phyloP scores from a whole-genome alignment of 1,284 basidiomycete species.

The Malassezia caprae region DNA sequence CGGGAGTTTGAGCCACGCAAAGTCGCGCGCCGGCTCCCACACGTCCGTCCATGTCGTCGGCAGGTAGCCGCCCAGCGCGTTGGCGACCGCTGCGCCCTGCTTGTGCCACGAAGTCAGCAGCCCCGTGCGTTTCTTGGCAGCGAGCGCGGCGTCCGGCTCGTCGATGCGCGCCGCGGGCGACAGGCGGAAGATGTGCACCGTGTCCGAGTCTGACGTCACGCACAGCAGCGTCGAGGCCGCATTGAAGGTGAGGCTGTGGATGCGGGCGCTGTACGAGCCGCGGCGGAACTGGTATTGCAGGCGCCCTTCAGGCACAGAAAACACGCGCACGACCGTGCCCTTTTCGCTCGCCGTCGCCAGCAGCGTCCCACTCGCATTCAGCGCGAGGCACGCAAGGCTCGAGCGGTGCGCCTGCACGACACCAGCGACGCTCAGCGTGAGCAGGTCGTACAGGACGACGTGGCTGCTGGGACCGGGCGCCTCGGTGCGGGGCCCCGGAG shows the following conservation, averaged over 20 bases:
- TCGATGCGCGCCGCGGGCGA: constrained; percentile 25
- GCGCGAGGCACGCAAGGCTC: constrained; percentile 73
- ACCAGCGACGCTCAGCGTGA: constrained; percentile 78
- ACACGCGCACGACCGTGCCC: constrained; percentile 92
- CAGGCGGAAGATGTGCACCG: constrained; percentile 92
- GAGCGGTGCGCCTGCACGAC: constrained; percentile 96
- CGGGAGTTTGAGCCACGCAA: constrained; percentile 83
- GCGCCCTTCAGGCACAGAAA: constrained; percentile 78
- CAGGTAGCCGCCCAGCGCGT: constrained; percentile 74
- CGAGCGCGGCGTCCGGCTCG: constrained; percentile 6
- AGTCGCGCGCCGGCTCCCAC: constrained; percentile 93
- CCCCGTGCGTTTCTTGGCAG: not conserved
- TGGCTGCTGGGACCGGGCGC: constrained; percentile 50
- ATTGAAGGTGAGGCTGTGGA: constrained; percentile 89
- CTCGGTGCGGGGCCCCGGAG: constrained; percentile 51
- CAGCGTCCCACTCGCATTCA: constrained; percentile 78
- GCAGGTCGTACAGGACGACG: constrained; percentile 64
- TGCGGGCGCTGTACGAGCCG: constrained; percentile 73
- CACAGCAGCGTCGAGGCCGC: constrained; percentile 69
- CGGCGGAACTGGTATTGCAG: constrained; percentile 89
- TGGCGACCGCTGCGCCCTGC: constrained; percentile 47
- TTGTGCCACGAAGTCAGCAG: constrained; percentile 49
- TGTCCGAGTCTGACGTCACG: constrained; percentile 83
- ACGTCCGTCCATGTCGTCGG: constrained; percentile 85
- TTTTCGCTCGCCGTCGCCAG: constrained; percentile 91